Base-by-base conservation (phyloP, 495 filamentous ascomycete genomes). In the Penicillium pulvis region DNA sequence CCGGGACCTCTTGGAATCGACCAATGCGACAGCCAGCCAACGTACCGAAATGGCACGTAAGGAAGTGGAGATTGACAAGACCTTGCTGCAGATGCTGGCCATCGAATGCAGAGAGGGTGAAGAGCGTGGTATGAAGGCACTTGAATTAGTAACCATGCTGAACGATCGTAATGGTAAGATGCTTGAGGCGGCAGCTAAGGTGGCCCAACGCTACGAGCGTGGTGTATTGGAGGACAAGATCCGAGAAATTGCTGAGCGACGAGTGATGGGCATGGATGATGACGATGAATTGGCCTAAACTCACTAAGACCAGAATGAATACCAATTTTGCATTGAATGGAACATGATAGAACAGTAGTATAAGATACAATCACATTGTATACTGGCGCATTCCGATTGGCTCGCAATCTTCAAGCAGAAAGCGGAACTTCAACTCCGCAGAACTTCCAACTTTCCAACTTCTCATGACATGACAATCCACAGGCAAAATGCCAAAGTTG, bases 41-140 rank as follows among this genome's bases (percentile, higher is more conserved):
- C 85, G 87, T n/a, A 78, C 85, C 1, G 82, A 85, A 54, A 75
- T 96, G 24, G 81, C 83, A 11, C 78, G 85, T 31, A 80, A 88
- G 39, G 91, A 96, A 67, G 72, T 90, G 31, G 90, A 91, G 45
- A 82, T 95, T 53, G 91, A 98, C 73, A 95, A 94, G 74, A 83
- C 86, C 20, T 77, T 98, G 41, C 78, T 98, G 57, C 93, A 97
- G 78, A 81, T 98, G 69, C 78, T 98, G 70, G 92, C 90, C 31
- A 78, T 87, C 24, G 94, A 97, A 79, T 97, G 94, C 70, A 84
- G 90, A 60, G 91, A 91, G 62, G 91, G 91, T 36, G 95, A 98
- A 69, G 92, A 96, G 44, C 79, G 87, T 16, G 94, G 93, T 3
- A 96, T 95, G 90, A 92, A 93, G 64, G 94, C 94, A 8, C 76